Evolutionary conservation across 768 basidiomycete species (phyloP), one percentile per base, ranked within the genome.

Genomic region (Auriscalpium microsporum): DNA sequence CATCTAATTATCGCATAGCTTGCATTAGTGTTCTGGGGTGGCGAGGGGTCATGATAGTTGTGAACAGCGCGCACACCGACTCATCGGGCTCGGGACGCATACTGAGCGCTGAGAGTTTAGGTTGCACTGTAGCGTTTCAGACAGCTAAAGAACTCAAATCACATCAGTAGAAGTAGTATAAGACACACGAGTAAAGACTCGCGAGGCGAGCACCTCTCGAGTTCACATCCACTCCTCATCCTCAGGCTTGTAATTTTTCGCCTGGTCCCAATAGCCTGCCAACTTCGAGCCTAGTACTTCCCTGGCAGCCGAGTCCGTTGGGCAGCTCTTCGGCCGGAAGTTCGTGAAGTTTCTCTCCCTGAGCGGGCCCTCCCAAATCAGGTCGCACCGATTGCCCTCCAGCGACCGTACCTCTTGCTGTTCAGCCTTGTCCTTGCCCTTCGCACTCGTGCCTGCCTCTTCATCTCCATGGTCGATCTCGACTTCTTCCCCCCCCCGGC

Each of bases 351-450:
- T 76, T 45, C 90, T 76, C 63, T 98, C 94, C 56, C 90, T 78
- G 56, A 96, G 68, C 49, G 82, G 79, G 10, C 96, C 96, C 66
- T 94, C 91, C 95, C 96, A 99, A 8, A 98, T 82, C 52, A 96
- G 69, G 66, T 82, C 86, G 69, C 96, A 98, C 56, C 79, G 79
- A 69, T 99, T 99, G 61, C 91, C 80, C 56, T 86, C 90, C 65
- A 97, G 67, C n/a, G 82, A 86, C 38, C 73, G 72, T n/a, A 62
- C 60, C 0, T 56, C 66, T 0, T 69, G 72, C 23, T 58, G 64
- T 14, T 61, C 57, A 8, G 66, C 73, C 38, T 67, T 72, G 0
- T 63, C 75, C 47, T 69, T 73, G 4, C 65, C 76, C 48, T 71
- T 70, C 55, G 63, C 71, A 8, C 58, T 64, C 23, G 46, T 72